Base-by-base conservation (phyloP, 2,329 filamentous ascomycete genomes). In the Colletotrichum lindemuthianum region DNA sequence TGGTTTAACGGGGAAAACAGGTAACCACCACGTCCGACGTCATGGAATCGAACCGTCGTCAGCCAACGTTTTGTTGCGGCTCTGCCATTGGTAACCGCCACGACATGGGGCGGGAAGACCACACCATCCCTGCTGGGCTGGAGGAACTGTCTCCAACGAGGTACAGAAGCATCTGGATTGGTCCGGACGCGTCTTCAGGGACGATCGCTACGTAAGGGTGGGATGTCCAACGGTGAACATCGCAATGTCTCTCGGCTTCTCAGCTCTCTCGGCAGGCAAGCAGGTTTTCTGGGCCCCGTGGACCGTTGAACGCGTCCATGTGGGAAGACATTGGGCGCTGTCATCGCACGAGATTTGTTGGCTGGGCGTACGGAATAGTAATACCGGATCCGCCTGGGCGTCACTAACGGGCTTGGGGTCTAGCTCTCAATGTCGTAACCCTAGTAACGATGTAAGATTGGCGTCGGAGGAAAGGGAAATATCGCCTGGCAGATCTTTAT, bases 161-260 rank as follows among this genome's bases (percentile, higher is more conserved):
- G 45, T 50, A 50, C 55, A 36, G 36, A 41, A 36, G 2, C 16
- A 33, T 40, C 55, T 50, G 55, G 37, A 58, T 58, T 50, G 55
- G 55, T 24, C 45, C 6, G 10, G 45, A 50, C 36, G 13, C 4
- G 3, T 41, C 7, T n/a, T 9, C 45, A 11, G 36, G 13, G n/a
- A 33, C 32, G 45, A 58, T 58, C 55, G 15, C 55, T 50, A 58
- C 55, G 55, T 58, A 58, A 54, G 12, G 45, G 33, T 41, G 3
- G 13, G 16, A 0, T 54, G 8, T 43, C 1, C 36, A 13, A 36
- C 43, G 15, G 15, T 4, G 43, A 37, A 39, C 12, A 54, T 44
- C 16, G 9, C 51, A 43, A 52, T 43, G 39, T 43, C 51, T 54
- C n/a, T 34, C n/a, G n/a, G 11, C 37, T 43, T 34, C 24, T 24